Base-by-base conservation (phyloP, 2,329 filamentous ascomycete genomes). In the Corynespora cassiicola region DNA sequence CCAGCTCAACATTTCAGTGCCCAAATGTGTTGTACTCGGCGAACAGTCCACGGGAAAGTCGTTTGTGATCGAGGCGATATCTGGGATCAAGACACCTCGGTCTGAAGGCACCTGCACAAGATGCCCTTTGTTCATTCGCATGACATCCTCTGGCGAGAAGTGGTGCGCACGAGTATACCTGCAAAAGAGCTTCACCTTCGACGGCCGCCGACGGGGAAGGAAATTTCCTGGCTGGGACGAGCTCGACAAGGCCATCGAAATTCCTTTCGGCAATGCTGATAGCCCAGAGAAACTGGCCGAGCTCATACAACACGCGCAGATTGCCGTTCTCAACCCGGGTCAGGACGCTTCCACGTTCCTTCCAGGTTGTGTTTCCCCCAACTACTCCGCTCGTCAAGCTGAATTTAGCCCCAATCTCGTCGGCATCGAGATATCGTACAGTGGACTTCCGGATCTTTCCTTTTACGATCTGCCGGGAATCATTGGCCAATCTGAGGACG, bases 381-480 rank as follows among this genome's bases (percentile, higher is more conserved):
- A 38, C 0, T 12, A 40, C 8, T 11, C 11, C 4, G 23, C 26
- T 0, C 6, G 16, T 1, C 67, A 80, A 5, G 82, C 85, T 0
- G 83, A 87, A 7, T 95, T 95, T 50, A 90, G 86, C 0, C 90
- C 90, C 0, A 96, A 96, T 49, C 78, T 90, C 0, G 84, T 96
- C 0, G 79, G 84, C 0, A 73, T 96, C 16, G 81, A 90, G 35
- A 90, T 96, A 17, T 82, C 82, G 0, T 86, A 85, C 0, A 86
- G 87, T 0, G 76, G 75, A 0, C 76, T 92, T 0, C 85, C 88
- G 0, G 83, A 88, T 5, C 63, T 96, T 0, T 89, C 86, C 0
- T 95, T 96, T 54, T 92, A 88, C 45, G 90, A 96, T 45, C 75
- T 96, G 1, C 90, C 90, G 0, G 90, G 90, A 0, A 82, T 95